These are phyloP conservation scores for Zygotorulaspora chibaensis DNA, from an alignment of 805 yeast species.

Conservation along the genomic window DNA sequence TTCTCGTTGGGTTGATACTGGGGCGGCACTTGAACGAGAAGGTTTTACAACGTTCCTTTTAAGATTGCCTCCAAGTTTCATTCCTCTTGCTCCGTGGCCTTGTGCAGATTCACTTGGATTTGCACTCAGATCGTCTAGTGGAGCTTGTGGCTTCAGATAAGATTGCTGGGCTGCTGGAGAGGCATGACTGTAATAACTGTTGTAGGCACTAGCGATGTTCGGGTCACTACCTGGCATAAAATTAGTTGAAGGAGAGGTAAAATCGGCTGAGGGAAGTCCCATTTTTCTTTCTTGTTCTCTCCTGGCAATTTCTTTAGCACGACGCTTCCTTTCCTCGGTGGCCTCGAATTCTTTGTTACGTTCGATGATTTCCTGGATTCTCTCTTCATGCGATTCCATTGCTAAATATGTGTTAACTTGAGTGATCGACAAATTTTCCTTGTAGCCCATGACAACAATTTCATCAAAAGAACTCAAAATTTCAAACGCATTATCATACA, in stretches of 20 bases:
- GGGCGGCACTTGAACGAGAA: constrained; percentile 18
- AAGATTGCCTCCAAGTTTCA: constrained; percentile 27
- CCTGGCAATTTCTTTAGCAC: constrained; percentile 85
- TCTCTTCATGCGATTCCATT: constrained; percentile 98
- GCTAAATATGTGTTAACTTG: constrained; percentile 88
- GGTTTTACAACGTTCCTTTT: constrained; percentile 3
- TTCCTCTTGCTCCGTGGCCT: constrained; percentile 23
- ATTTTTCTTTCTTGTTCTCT: constrained; percentile 48
- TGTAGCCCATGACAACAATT: constrained; percentile 81
- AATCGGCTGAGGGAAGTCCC: constrained; percentile 34
- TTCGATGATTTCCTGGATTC: constrained; percentile 95
- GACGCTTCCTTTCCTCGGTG: constrained; percentile 91
- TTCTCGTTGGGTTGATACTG: constrained; percentile 13
- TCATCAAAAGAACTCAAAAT: constrained; percentile 91
- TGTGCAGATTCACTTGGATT: constrained; percentile 6
- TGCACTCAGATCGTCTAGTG: constrained; percentile 8
- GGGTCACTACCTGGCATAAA: constrained; percentile 32
- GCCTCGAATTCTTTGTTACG: constrained; percentile 96
- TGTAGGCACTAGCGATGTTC: constrained; percentile 36
- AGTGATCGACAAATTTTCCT: constrained; percentile 74
- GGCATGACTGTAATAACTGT: constrained; percentile 36
- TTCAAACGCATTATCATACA: constrained; percentile 81
- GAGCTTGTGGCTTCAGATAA: constrained; percentile 20
- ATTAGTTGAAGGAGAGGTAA: constrained; percentile 18
- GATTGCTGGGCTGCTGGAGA: constrained; percentile 39